Evolutionary conservation across 2,329 filamentous ascomycete genomes (phyloP), one percentile per base, ranked within the genome.

Genomic region (Venturia nashicola): DNA sequence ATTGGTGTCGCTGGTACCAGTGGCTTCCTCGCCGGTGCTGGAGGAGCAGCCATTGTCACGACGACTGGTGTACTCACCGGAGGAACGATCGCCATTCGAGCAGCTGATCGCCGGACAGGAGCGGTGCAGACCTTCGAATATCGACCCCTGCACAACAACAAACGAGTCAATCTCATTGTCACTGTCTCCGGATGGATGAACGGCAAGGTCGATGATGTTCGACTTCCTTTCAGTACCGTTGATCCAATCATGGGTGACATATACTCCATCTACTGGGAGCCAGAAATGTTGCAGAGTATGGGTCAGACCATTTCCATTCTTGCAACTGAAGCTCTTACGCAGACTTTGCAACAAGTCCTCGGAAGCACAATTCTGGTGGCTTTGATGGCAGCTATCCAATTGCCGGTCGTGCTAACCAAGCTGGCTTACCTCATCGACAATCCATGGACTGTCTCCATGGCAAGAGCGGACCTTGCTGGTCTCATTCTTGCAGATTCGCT

Each of bases 181-280:
- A 97, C 94, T 0, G 85, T 99, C 39, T 91, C 93, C 0, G 94
- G 94, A 3, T 99, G 94, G 94, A 95, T 99, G 89, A 97, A 91
- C 48, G 94, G 95, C 70, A 97, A 96, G 72, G 87, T 96, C 62
- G 94, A 99, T 76, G 94, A 99, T 74, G 92, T 99, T 61, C 89
- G 94, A 66, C 77, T 99, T 71, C 94, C 94, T 8, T 99, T 89
- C 76, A 97, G 91, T 77, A 99, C 95, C 0, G 88, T 99, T 7
- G 92, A 99, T 74, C 91, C 95, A 0, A 85, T 97, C 67, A 99
- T 99, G 94, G 94, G 94, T 14, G 94, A 99, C 72, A 86, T 99
- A 18, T 99, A 99, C 77, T 97, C 93, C 0, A 87, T 99, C 12
- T 80, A 95, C 65, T 99, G 94, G 92, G 94, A 99, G 75, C 95